Conservation (phyloP, 768 basidiomycete species). For the Leccinum rimulosum region DNA sequence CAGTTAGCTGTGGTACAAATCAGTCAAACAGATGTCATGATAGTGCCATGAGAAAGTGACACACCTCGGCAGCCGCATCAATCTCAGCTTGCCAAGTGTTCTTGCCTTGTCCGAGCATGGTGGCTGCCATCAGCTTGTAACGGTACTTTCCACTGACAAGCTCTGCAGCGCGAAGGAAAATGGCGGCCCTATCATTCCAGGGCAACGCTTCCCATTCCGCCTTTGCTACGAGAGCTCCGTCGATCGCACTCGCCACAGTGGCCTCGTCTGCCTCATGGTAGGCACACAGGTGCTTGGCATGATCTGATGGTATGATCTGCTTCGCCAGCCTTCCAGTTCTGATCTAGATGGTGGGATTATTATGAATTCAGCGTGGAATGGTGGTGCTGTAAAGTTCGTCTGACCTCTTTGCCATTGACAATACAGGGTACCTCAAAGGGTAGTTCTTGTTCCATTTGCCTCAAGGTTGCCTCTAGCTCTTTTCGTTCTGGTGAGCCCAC, state of each 20-base stretch:
- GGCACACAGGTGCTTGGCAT: slow-evolving; percentile 73
- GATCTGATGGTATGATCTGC: slow-evolving; percentile 85
- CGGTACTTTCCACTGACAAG: slow-evolving; percentile 94
- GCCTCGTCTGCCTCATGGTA: slow-evolving; percentile 88
- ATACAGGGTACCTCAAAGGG: slow-evolving; percentile 94
- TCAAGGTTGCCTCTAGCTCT: slow-evolving; percentile 67
- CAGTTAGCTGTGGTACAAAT: slow-evolving; percentile 53
- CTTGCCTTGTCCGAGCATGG: slow-evolving; percentile 98
- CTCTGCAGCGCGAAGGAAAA: slow-evolving; percentile 98
- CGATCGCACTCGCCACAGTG: slow-evolving; percentile 75
- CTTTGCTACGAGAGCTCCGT: slow-evolving; percentile 85
- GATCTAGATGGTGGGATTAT: slow-evolving; percentile 44
- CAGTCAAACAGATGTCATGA: slow-evolving; percentile 1
- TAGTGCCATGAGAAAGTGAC: slow-evolving; percentile 17
- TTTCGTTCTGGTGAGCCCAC: slow-evolving; percentile 76
- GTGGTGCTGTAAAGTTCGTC: slow-evolving; percentile 22
- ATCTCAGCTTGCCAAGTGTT: slow-evolving; percentile 99
- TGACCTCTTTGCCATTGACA: slow-evolving; percentile 82
- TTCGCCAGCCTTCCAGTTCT: slow-evolving; percentile 75
- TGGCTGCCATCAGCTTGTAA: slow-evolving; percentile 92
- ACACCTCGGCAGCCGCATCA: slow-evolving; percentile 95
- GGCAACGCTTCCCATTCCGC: slow-evolving; percentile 90
- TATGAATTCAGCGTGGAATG: slow-evolving; percentile 2
- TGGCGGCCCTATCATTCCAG: slow-evolving; percentile 95
- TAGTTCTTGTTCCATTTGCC: slow-evolving; percentile 75